Percentiles rank a stretch among this genome's conserved stretches.
Evolutionary conservation across 495 filamentous ascomycete genomes (phyloP).

Genomic region (Cudoniella acicularis): DNA sequence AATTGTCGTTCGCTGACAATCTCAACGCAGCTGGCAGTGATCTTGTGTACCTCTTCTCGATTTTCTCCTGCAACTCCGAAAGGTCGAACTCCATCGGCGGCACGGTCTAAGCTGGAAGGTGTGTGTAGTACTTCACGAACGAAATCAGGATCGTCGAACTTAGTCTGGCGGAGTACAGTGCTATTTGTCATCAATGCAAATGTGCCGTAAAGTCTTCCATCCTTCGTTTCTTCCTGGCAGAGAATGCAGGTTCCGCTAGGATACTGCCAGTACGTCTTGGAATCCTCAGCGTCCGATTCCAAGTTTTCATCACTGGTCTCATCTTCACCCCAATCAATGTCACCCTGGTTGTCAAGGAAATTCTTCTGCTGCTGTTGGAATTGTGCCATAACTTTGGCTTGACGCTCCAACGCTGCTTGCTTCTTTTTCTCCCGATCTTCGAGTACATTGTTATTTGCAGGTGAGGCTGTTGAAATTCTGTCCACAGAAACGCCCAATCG

Average conservation of each 20-base stretch:
- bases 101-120: constrained; percentile 75
- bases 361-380: constrained; percentile 96
- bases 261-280: constrained; percentile 79
- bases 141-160: constrained; percentile 75
- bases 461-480: constrained; percentile 49
- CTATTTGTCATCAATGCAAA: constrained; percentile 88
- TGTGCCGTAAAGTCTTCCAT: constrained; percentile 83
- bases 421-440: constrained; percentile 83
- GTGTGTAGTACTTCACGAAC: constrained; percentile 76
- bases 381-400: constrained; percentile 92
- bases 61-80: constrained; percentile 91
- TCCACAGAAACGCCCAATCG: constrained; percentile 47
- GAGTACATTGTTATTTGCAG: constrained; percentile 51
- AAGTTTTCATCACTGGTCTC: constrained; percentile 60
- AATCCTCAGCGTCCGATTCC: constrained; percentile 58
- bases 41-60: constrained; percentile 65
- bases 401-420: constrained; percentile 78
- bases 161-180: constrained; percentile 80
- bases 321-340: constrained; percentile 80
- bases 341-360: constrained; percentile 81
- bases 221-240: constrained; percentile 93
- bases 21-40: constrained; percentile 65
- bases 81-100: constrained; percentile 75
- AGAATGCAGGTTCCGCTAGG: constrained; percentile 93
- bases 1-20: constrained; percentile 73